Base-by-base conservation (phyloP, 1,284 basidiomycete species). In the Marasmius oreades region DNA sequence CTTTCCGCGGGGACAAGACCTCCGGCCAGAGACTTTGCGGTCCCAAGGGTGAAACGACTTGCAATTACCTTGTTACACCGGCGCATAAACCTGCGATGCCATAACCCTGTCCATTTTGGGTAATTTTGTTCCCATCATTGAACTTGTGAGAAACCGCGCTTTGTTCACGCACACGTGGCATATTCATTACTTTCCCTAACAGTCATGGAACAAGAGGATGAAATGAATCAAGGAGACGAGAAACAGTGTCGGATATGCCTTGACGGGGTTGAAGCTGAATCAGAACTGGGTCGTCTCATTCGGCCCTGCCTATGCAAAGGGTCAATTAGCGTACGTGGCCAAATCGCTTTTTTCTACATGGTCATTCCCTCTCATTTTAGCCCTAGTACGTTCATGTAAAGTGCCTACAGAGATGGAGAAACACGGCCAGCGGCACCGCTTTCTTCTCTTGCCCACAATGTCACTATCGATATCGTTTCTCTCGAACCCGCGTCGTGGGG, bases 371-470 rank as follows among this genome's bases (percentile, higher is more conserved):
- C 23, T 57, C n/a, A n/a, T n/a, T n/a, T n/a, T n/a, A n/a, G n/a
- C n/a, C 37, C 52, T 64, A 90, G 84, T 84, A 85, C 67, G 87
- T 91, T 37, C 89, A 92, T 70, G 77, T 91, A 53, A 80, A 82
- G 62, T 92, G 90, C 65, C 76, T 92, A 11, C 84, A 89, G 59
- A 77, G 73, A 57, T 92, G 89, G 89, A 77, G 90, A 55, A 82
- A 76, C 44, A 73, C 87, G 26, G 61, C 73, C 26, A 81, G 80
- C 12, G 69, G 74, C 52, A 79, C 76, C 55, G 83, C 86, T 8
- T 91, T 89, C 73, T 90, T 84, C 70, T 72, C 79, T 5, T 92
- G 89, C 63, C 86, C 85, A 0, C 88, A 91, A 68, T 92, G 89
- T 63, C 80, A 77, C 51, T 92, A 90, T 64, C 77, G 77, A 58